Evolutionary conservation across 2,329 filamentous ascomycete species (phyloP).

Genomic region (Dendryphion nanum): DNA sequence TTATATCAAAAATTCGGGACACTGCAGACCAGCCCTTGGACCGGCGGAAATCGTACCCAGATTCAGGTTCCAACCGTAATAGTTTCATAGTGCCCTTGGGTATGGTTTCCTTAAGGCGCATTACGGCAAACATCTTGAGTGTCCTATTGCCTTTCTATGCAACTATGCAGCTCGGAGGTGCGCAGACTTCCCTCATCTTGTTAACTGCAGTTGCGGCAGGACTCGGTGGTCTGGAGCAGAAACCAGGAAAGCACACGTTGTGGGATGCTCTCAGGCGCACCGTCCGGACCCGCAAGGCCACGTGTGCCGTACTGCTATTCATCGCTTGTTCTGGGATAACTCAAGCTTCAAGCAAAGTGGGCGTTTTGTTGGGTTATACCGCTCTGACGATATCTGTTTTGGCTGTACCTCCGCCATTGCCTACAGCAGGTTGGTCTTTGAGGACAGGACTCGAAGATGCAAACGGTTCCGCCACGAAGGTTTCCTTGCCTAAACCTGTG

Average conservation of each 20-base stretch:
- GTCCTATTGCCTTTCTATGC: constrained; percentile 57
- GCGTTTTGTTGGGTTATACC: constrained; percentile 46
- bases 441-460: constrained; percentile 20
- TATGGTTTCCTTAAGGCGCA: constrained; percentile 14
- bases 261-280: constrained; percentile 34
- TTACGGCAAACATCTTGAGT: constrained; percentile 38
- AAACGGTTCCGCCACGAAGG: constrained; percentile 17
- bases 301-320: constrained; percentile 34
- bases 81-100: constrained; percentile 9
- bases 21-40: constrained; percentile 30
- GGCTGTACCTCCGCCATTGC: constrained; percentile 50
- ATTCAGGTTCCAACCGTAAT: constrained; percentile 12
- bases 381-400: constrained; percentile 48
- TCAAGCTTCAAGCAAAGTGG: constrained; percentile 14
- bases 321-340: constrained; percentile 34
- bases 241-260: constrained; percentile 29
- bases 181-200: constrained; percentile 52
- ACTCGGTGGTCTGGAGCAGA: constrained; percentile 35
- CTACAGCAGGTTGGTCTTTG: constrained; percentile 31
- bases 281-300: constrained; percentile 36
- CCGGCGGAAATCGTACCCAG: constrained; percentile 31
- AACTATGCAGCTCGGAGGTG: constrained; percentile 54
- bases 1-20: constrained; percentile 36
- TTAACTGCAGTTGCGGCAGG: constrained; percentile 49
- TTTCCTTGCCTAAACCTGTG: constrained; percentile 30